Conservation (phyloP, 192 early-diverging fungal species). For the Backusella tuberculispora region DNA sequence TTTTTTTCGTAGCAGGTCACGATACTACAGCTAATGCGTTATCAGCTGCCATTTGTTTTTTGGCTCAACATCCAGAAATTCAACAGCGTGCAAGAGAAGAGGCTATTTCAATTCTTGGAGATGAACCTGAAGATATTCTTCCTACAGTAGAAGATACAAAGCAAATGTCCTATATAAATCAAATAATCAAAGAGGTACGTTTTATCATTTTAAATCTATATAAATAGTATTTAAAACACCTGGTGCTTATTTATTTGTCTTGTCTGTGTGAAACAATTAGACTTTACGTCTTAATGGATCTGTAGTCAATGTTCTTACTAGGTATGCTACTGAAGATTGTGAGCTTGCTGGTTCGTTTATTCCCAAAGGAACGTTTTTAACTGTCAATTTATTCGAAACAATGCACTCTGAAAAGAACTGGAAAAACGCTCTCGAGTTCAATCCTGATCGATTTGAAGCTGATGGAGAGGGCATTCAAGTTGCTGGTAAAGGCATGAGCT, state of each 20-base stretch:
- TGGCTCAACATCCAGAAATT: slow-evolving; percentile 51
- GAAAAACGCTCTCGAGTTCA: slow-evolving; percentile 46
- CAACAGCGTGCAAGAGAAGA: slow-evolving; percentile 59
- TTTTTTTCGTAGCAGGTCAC: slow-evolving; percentile 32
- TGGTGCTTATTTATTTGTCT: too few relatives aligned
- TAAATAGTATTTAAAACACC: too few relatives aligned
- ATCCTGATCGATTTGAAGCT: slow-evolving; percentile 50
- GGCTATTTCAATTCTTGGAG: slow-evolving; percentile 56
- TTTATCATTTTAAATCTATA: too few relatives aligned
- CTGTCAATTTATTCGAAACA: slow-evolving; percentile 10
- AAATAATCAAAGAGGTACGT: slow-evolving; percentile 49
- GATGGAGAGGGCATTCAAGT: neutral
- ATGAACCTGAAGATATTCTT: slow-evolving; percentile 49
- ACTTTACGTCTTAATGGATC: slow-evolving; percentile 24
- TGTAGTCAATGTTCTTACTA: neutral
- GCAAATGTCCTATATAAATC: slow-evolving; percentile 52
- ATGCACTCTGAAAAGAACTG: slow-evolving; percentile 30
- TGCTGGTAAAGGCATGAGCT: slow-evolving; percentile 21
- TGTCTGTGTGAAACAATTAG: neutral
- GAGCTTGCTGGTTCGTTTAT: slow-evolving; percentile 20
- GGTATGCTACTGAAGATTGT: slow-evolving; percentile 27
- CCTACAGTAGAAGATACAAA: slow-evolving; percentile 56
- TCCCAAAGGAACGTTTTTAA: slow-evolving; percentile 27
- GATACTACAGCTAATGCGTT: slow-evolving; percentile 63
- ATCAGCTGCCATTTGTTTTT: slow-evolving; percentile 47